Evolutionary conservation across 345 rosid species (phyloP), one percentile per base, ranked within the genome.

Genomic region (Citrus sp.): DNA sequence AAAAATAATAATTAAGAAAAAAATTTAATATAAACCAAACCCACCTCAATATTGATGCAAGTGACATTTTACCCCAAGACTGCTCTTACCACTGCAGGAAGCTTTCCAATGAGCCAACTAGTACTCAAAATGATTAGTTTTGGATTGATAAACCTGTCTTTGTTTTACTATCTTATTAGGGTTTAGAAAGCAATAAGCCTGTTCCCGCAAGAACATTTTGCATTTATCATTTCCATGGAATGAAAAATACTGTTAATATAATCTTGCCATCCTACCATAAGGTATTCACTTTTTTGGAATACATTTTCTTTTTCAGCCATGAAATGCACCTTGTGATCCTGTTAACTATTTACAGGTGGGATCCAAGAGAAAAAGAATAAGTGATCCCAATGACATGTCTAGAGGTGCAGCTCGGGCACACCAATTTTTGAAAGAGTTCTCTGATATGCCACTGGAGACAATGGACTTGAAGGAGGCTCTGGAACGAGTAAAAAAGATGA

Each of bases 381-480:
- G 70, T 67, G 91, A 89, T 84, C 73, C 82, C 61, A 91, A 84
- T 28, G 97, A 92, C 79, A 80, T 84, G 74, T 88, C 91, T 3
- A 88, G 81, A 78, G 99, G 99, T 28, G 89, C 90, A 73, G 89
- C 92, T 7, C 85, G 90, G 62, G 99, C 99, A 76, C 93, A 82
- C 82, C 87, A 73, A 82, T 94, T 96, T 84, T 74, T 96, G 63
- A 94, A 89, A 82, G 91, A 85, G 35, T 96, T 94, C 79, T 88
- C 97, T 40, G 98, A 91, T 81, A 69, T 94, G 89, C 98, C 98
- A 70, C 80, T 94, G 73, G 97, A 94, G 77, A 88, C 82, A 35
- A 90, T 94, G 97, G 97, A 92, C 82, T 80, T 90, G 87, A 85
- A 90, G 82, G 87, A 96, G 79, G 92, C 92, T 74, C 85, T 89